Conservation (phyloP, 805 yeast species). For the Wickerhamiella azymoides region DNA sequence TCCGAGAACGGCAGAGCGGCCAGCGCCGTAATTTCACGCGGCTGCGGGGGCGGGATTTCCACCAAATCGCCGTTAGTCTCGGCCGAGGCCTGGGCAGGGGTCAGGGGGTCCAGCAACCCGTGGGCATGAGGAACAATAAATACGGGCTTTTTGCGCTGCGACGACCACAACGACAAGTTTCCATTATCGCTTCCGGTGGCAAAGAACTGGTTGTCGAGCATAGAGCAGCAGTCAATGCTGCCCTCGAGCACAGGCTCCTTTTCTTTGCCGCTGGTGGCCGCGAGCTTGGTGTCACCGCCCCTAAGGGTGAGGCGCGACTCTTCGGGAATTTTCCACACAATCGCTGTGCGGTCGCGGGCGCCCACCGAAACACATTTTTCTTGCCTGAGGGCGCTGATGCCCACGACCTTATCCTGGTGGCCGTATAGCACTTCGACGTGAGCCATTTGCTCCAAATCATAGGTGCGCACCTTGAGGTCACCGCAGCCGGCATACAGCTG, state of each 20-base stretch:
- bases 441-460: conserved; percentile 69
- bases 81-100: conserved; percentile 39
- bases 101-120: conserved; percentile 44
- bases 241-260: conserved; percentile 41
- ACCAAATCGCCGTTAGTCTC: conserved; percentile 25
- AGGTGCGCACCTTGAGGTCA: conserved; percentile 80
- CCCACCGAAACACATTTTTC: conserved; percentile 96
- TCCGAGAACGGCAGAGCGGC: conserved; percentile 77
- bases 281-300: conserved; percentile 56
- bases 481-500: conserved; percentile 87
- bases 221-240: conserved; percentile 73
- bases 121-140: conserved; percentile 59
- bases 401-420: conserved; percentile 82
- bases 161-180: conserved; percentile 75
- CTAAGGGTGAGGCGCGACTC: conserved; percentile 88
- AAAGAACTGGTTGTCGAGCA: conserved; percentile 87
- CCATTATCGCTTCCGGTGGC: conserved; percentile 96
- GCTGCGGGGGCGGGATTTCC: conserved; percentile 51
- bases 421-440: conserved; percentile 88
- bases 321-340: conserved; percentile 94
- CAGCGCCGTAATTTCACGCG: conserved; percentile 75
- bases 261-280: conserved; percentile 9
- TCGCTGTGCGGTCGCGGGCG: conserved; percentile 83
- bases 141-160: conserved; percentile 78
- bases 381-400: conserved; percentile 62